A percentile compares a stretch with the other conserved stretches of the same genome.
Evolutionary conservation across 202 grass and related monocot species (phyloP).

Genomic region (Musa balbisiana): DNA sequence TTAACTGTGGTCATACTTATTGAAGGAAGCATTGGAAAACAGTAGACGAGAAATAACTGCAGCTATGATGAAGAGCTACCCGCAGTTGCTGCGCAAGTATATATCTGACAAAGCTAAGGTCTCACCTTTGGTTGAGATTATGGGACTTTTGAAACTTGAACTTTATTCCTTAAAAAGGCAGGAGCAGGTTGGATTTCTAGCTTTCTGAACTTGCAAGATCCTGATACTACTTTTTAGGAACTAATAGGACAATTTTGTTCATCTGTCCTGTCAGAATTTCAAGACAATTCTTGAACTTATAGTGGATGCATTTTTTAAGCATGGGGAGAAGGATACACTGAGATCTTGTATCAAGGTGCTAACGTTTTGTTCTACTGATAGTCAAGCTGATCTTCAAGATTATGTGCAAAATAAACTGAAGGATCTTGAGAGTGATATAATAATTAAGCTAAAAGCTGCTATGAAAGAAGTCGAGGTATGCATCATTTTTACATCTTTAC

Average conservation of each 20-base stretch:
- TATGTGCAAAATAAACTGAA: conserved; percentile 82
- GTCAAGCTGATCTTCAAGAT: conserved; percentile 81
- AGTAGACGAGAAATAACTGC: conserved; percentile 74
- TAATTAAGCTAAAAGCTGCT: conserved; percentile 79
- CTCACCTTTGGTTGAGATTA: conserved; percentile 76
- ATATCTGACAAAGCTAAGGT: conserved; percentile 91
- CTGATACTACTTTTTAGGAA: not conserved
- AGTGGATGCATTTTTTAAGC: conserved; percentile 90
- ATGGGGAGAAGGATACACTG: conserved; percentile 83
- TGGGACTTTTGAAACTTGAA: conserved; percentile 87
- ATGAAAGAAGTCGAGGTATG: conserved; percentile 90
- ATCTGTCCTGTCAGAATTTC: conserved; percentile 66
- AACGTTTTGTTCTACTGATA: conserved; percentile 66
- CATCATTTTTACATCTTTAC: conserved; percentile 1
- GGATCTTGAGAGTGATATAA: conserved; percentile 74
- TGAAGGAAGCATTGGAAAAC: conserved; percentile 83
- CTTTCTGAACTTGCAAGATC: not conserved
- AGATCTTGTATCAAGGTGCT: conserved; percentile 90
- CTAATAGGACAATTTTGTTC: conserved; percentile 10
- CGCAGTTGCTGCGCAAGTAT: conserved; percentile 79
- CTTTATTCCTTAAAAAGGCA: conserved; percentile 86
- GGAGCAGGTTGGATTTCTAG: conserved; percentile 55
- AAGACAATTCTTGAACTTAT: conserved; percentile 77
- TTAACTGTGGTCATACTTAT: conserved; percentile 27
- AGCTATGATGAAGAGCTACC: conserved; percentile 76